These are phyloP conservation scores for Coniochaeta sp. DNA, from an alignment of 2,329 filamentous ascomycete genomes.

Conservation along the genomic window DNA sequence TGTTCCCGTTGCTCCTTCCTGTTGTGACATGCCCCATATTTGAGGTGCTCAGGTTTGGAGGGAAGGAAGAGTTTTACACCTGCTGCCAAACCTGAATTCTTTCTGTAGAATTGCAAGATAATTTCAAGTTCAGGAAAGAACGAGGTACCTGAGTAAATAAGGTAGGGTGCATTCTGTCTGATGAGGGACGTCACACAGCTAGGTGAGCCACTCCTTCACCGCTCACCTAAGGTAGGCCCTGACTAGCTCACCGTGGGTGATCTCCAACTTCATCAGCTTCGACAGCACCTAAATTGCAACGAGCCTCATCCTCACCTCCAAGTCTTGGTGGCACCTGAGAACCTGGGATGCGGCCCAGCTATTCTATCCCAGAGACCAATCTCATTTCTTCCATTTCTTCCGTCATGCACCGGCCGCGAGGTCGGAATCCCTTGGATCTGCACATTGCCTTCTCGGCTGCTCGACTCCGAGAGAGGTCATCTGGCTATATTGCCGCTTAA, in stretches of 20 bases:
- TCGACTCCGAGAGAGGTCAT: conserved; percentile 6
- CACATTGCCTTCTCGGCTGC: conserved; percentile 4
- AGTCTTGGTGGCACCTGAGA: not conserved
- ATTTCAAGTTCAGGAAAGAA: too few relatives aligned
- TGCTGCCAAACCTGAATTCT: too few relatives aligned
- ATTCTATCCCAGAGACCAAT: not conserved
- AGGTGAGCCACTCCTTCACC: not conserved
- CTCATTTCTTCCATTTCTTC: not conserved
- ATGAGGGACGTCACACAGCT: not conserved
- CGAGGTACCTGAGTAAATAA: too few relatives aligned
- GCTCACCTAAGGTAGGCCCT: too few relatives aligned
- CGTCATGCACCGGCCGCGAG: not conserved
- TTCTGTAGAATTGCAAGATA: too few relatives aligned
- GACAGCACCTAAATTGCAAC: not conserved
- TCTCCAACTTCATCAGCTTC: not conserved
- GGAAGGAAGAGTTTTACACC: too few relatives aligned
- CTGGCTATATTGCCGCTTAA: conserved; percentile 13
- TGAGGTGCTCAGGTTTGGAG: too few relatives aligned
- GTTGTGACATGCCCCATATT: too few relatives aligned
- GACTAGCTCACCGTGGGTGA: not conserved
- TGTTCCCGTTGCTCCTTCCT: too few relatives aligned
- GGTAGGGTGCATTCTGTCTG: not conserved
- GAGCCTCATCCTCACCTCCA: not conserved
- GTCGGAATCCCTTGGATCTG: not conserved
- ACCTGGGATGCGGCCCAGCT: not conserved